Conservation (phyloP, 106 monocot genomes). For the Acorus gramineus region DNA sequence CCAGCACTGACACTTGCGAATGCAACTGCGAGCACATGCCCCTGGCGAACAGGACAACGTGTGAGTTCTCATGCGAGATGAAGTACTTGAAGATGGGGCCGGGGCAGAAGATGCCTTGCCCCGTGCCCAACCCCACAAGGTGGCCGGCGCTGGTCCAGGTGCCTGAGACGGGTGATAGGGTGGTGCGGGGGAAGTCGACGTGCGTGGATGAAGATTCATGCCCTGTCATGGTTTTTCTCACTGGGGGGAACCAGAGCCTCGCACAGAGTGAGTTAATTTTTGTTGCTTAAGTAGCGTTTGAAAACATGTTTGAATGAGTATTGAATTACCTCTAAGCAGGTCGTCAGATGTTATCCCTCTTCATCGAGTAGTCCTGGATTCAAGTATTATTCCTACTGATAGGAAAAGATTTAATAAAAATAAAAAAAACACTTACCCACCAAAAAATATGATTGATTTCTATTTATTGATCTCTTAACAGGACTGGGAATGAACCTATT, state of each 20-base stretch:
- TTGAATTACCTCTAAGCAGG: background rate
- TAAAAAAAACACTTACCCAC: no score
- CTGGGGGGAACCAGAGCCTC: slow-evolving; percentile 18
- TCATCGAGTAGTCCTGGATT: no score
- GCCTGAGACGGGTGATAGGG: slow-evolving; percentile 1
- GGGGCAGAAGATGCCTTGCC: background rate
- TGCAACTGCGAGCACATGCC: background rate
- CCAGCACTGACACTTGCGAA: background rate
- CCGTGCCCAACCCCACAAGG: background rate
- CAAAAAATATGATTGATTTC: no score
- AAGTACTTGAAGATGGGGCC: background rate
- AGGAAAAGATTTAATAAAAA: no score
- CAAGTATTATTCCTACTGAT: background rate
- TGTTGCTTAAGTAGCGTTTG: no score
- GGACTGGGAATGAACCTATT: slow-evolving; percentile 2
- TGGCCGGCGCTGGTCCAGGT: slow-evolving; percentile 21
- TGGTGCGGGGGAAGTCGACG: slow-evolving; percentile 6
- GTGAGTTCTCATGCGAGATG: background rate
- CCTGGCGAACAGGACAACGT: background rate
- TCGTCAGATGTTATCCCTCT: background rate
- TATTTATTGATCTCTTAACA: background rate
- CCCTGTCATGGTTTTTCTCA: slow-evolving; percentile 14
- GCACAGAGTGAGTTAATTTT: slow-evolving; percentile 7
- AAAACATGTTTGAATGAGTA: background rate
- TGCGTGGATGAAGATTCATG: slow-evolving; percentile 13